Evolutionary conservation across 169 alveolate species (phyloP).

Genomic region (Plasmodium knowlesi): DNA sequence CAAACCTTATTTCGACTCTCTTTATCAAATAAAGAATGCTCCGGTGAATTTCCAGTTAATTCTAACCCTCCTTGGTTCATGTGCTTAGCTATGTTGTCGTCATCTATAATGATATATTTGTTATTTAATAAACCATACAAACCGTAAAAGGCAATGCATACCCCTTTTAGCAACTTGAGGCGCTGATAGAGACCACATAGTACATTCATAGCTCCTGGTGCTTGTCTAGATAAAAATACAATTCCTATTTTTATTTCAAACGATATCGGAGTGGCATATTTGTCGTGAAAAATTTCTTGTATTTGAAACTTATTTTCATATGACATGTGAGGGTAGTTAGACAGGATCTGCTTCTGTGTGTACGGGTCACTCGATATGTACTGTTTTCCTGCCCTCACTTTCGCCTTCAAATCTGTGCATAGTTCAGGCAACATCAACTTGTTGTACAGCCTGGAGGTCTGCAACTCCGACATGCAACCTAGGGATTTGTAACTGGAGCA

Average conservation of each 20-base stretch:
- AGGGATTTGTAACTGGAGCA: slow-evolving; percentile 39
- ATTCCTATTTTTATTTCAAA: slow-evolving; percentile 90
- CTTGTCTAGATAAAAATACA: slow-evolving; percentile 94
- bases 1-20: slow-evolving; percentile 80
- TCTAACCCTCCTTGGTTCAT: slow-evolving; percentile 97
- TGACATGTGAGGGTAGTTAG: slow-evolving; percentile 89
- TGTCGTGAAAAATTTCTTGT: slow-evolving; percentile 81
- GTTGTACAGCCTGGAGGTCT: slow-evolving; percentile 74
- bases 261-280: slow-evolving; percentile 55
- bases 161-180: slow-evolving; percentile 83
- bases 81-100: slow-evolving; percentile 90
- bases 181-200: slow-evolving; percentile 96
- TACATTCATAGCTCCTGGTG: slow-evolving; percentile 98
- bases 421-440: slow-evolving; percentile 79
- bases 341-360: slow-evolving; percentile 89
- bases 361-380: slow-evolving; percentile 88
- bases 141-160: slow-evolving; percentile 91
- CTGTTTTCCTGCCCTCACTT: slow-evolving; percentile 81
- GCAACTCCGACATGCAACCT: slow-evolving; percentile 75
- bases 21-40: slow-evolving; percentile 80
- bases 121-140: slow-evolving; percentile 93
- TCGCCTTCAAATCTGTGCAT: slow-evolving; percentile 78
- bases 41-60: slow-evolving; percentile 90
- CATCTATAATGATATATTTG: slow-evolving; percentile 88
- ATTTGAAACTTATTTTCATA: slow-evolving; percentile 77